A percentile compares a stretch with the other conserved stretches of the same genome.
phyloP scores from a whole-genome alignment of 2,329 filamentous ascomycete species.

The Colletotrichum spinosum region DNA sequence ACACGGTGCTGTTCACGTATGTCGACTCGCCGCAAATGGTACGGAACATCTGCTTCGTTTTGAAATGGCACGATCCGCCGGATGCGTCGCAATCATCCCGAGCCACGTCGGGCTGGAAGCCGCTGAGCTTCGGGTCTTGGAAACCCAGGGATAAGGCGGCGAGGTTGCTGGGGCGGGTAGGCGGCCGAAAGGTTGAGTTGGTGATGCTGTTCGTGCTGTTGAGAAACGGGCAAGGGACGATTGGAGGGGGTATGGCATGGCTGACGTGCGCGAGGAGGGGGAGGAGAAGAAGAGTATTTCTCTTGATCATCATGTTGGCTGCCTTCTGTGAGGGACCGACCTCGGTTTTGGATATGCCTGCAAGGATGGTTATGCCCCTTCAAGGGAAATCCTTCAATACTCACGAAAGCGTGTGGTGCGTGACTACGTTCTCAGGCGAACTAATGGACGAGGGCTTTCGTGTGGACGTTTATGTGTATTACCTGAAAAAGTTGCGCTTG shows the following conservation, averaged over 20 bases:
- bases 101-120: neutral
- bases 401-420: too few relatives aligned
- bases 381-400: too few relatives aligned
- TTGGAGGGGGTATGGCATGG: neutral
- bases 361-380: neutral
- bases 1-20: slow-evolving; percentile 9
- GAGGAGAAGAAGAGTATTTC: neutral
- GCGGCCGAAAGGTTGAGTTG: neutral
- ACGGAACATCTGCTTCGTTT: neutral
- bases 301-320: slow-evolving; percentile 21
- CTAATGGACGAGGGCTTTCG: too few relatives aligned
- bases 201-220: slow-evolving; percentile 11
- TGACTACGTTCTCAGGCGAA: too few relatives aligned
- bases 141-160: neutral
- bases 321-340: neutral
- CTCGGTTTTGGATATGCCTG: neutral
- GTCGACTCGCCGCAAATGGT: slow-evolving; percentile 19
- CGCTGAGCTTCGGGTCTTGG: neutral
- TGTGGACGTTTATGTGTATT: too few relatives aligned
- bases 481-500: too few relatives aligned
- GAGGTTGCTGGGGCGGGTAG: too few relatives aligned
- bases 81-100: too few relatives aligned
- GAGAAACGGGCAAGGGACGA: slow-evolving; percentile 6
- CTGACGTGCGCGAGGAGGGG: slow-evolving; percentile 2
- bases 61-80: too few relatives aligned